Base-by-base conservation (phyloP, 345 rosid species). In the Salix udensis region DNA sequence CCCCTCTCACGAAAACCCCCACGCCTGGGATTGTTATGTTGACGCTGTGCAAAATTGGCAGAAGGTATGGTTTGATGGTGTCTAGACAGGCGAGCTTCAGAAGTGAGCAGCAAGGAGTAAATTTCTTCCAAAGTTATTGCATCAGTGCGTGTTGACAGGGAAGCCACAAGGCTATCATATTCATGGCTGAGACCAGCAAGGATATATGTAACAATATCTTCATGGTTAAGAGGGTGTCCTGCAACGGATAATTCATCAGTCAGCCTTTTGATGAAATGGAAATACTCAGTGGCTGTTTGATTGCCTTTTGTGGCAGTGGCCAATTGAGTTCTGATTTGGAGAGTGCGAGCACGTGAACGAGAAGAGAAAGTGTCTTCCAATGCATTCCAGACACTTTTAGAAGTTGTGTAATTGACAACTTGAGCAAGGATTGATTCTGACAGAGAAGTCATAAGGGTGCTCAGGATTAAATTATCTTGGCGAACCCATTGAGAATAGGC, bases 401-500 rank as follows among this genome's bases (percentile, higher is more conserved):
- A 48, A 1, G 48, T 2, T 44, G 48, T 13, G 13, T 48, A 48
- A 16, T 15, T 16, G 21, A 16, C 53, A 5, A 48, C 21, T 16
- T 48, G 7, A 4, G 53, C 21, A 48, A 48, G 53, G 0, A 48
- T 2, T 1, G 6, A 0, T 12, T 48, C 53, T 5, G 21, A 16
- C 2, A 48, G 0, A 5, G 53, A 48, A 0, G 53, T 48, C 53
- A 48, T 48, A 1, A 48, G 21, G 0, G 21, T 48, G 7, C 7
- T 48, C 0, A 48, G 53, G 0, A 48, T 48, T 0, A 16, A 0
- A 48, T 48, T 48, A 0, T 48, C 53, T 0, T 46, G 50, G 13
- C 16, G 5, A 46, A 46, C 1, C 50, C 50, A 46, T 46, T 46
- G 6, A 3, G 6, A 4, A 21, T 48, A 48, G 53, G 21, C 7